Evolutionary conservation across 2,329 filamentous ascomycete species (phyloP).

Genomic region (Aureobasidium mangrovei): DNA sequence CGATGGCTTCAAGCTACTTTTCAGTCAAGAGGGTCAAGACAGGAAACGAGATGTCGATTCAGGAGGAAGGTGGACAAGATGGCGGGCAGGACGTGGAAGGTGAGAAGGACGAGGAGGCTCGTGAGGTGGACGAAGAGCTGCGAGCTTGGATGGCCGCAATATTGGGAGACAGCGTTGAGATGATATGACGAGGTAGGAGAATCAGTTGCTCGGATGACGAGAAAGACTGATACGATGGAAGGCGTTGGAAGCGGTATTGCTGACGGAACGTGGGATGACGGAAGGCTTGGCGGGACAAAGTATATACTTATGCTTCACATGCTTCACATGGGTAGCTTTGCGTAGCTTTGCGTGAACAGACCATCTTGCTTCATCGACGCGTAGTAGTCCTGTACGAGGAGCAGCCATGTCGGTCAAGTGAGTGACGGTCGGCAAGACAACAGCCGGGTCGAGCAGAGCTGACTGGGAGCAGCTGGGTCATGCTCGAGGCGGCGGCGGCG

Average conservation of each 20-base stretch:
- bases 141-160: slow-evolving; percentile 32
- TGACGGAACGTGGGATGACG: not conserved
- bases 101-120: slow-evolving; percentile 5
- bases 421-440: slow-evolving; percentile 5
- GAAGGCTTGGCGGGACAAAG: not conserved
- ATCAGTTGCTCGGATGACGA: not conserved
- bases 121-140: slow-evolving; percentile 22
- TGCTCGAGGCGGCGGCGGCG: slow-evolving; percentile 54
- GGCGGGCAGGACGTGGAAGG: not conserved
- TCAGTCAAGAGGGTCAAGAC: not conserved
- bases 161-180: slow-evolving; percentile 33
- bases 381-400: not conserved
- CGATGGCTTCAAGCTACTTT: not conserved
- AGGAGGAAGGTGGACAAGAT: not conserved
- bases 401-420: slow-evolving; percentile 17
- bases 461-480: slow-evolving; percentile 64
- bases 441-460: not conserved
- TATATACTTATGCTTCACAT: slow-evolving; percentile 8
- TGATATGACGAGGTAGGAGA: slow-evolving; percentile 16
- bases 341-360: not conserved
- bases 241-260: not conserved
- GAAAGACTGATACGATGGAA: not conserved
- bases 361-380: not conserved
- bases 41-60: not conserved
- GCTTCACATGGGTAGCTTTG: not conserved